Evolutionary conservation across 2,329 filamentous ascomycete genomes (phyloP), one percentile per base, ranked within the genome.

Genomic region (Acrocalymma vagum): DNA sequence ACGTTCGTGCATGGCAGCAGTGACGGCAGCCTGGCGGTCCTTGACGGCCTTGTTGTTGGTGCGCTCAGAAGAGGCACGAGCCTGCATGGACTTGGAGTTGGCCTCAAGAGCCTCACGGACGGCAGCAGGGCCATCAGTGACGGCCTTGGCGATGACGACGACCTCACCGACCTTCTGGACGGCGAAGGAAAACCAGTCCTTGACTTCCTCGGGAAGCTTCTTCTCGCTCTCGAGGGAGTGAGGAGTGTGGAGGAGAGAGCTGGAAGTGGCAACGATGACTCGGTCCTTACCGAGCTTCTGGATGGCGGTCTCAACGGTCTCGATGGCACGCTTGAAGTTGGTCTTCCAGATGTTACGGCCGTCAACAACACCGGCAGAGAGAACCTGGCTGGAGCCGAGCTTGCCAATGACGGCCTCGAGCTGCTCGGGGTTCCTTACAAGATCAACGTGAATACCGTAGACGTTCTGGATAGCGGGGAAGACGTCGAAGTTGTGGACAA

Each of bases 321-420:
- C 92, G 56, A 99, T 95, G 68, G 94, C 91, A 65, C 84, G 85
- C 84, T 95, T 88, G 80, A 96, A 88, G 86, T 97, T 95, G 78
- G 91, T 96, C 89, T 99, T 99, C 94, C 94, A 99, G 82, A 99
- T 97, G 84, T 99, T 99, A 69, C 94, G 91, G 67, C 94, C 94
- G 66, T 99, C 92, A 59, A 99, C 94, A 63, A 99, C 88, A 90
- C 94, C 94, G 55, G 86, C 88, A 58, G 94, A 99, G 58, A 99
- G 86, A 61, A 91, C 76, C 72, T 96, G 95, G 73, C 91, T 90
- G 72, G 90, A 77, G 72, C 90, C 91, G 55, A 99, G 85, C 66
- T 91, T 86, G 67, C 79, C 81, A 61, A 90, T 74, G 65, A 99
- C 90, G 57, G 87, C 84, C 50, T 94, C 85, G 54, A 99, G 87